Evolutionary conservation across 129 eudicot species (phyloP), one percentile per base, ranked within the genome.

Genomic region (Flaveria robusta): DNA sequence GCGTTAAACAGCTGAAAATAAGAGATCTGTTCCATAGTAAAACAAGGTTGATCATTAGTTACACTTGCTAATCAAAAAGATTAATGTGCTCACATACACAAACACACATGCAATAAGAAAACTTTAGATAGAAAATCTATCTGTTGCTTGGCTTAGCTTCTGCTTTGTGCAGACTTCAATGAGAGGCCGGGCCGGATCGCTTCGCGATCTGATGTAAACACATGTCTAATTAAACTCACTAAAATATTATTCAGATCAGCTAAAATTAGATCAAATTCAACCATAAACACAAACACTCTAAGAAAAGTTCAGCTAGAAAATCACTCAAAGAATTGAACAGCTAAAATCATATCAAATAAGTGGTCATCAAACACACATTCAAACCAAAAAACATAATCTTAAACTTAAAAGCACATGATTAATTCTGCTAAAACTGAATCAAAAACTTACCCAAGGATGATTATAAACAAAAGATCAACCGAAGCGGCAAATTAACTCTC

Each of bases 391-490:
- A 34, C 39, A 34, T 34, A 7, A 34, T 34, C 39, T 0, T 34
- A 34, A 34, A 34, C 39, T 34, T 34, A 29, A 77, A 52, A 39
- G 34, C 37, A 37, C 47, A 56, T 0, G 7, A 77, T n/a, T n/a
- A n/a, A 77, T 55, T 49, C 47, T 14, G n/a, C 18, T 54, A 26
- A 77, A 37, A 39, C 5, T 13, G 45, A 56, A 51, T 12, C 20
- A 8, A 27, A 72, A 77, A 80, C 87, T 76, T 81, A 76, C 87
- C 69, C 15, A 77, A 78, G 3, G 9, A 67, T 37, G 31, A 19
- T 20, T 39, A 29, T 68, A 71, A 34, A 63, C 45, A 23, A 56
- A 18, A 22, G 43, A 54, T 79, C 15, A 79, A 47, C 50, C 65
- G 74, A 72, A 64, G 50, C 24, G 24, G 52, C 60, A 52, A n/a